phyloP scores from a whole-genome alignment of 768 basidiomycete species.

The Russula foetens region DNA sequence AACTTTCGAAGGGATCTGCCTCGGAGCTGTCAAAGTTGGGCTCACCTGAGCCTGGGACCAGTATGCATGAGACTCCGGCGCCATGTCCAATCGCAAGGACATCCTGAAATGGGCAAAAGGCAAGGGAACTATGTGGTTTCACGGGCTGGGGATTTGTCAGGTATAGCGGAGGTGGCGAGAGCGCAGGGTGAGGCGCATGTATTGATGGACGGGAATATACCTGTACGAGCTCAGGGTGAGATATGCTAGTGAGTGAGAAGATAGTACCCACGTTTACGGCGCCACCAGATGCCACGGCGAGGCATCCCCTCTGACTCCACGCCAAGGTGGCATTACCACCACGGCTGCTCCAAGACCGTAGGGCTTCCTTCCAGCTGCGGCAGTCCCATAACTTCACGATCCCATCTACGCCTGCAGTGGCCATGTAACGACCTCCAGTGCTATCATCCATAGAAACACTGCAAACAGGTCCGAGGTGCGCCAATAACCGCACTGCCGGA shows the following conservation, averaged over 20 bases:
- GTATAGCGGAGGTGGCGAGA: slow-evolving; percentile 70
- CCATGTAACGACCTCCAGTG: slow-evolving; percentile 82
- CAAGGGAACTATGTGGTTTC: slow-evolving; percentile 62
- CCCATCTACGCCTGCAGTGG: slow-evolving; percentile 82
- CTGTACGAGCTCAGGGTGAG: slow-evolving; percentile 31
- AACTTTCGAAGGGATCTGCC: slow-evolving; percentile 91
- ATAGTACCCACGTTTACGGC: slow-evolving; percentile 62
- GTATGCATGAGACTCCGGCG: slow-evolving; percentile 71
- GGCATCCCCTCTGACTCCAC: slow-evolving; percentile 80
- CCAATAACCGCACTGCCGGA: slow-evolving; percentile 85
- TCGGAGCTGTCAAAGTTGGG: slow-evolving; percentile 91
- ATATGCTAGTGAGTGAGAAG: neutral
- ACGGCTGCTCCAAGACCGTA: slow-evolving; percentile 70
- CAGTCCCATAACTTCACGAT: slow-evolving; percentile 95
- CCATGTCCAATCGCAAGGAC: slow-evolving; percentile 72
- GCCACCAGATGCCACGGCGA: slow-evolving; percentile 78
- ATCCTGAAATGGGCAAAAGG: slow-evolving; percentile 90
- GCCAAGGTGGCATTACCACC: slow-evolving; percentile 62
- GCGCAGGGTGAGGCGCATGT: slow-evolving; percentile 40
- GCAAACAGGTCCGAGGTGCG: slow-evolving; percentile 82
- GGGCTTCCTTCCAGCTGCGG: slow-evolving; percentile 86
- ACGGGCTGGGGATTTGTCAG: slow-evolving; percentile 80
- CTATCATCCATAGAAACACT: slow-evolving; percentile 80
- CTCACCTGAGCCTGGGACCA: slow-evolving; percentile 91
- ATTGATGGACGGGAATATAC: slow-evolving; percentile 67